A percentile compares a stretch with the other conserved stretches of the same genome.
Evolutionary conservation across 2,329 filamentous ascomycete genomes (phyloP).

Genomic region (Xenoacremonium recifei): DNA sequence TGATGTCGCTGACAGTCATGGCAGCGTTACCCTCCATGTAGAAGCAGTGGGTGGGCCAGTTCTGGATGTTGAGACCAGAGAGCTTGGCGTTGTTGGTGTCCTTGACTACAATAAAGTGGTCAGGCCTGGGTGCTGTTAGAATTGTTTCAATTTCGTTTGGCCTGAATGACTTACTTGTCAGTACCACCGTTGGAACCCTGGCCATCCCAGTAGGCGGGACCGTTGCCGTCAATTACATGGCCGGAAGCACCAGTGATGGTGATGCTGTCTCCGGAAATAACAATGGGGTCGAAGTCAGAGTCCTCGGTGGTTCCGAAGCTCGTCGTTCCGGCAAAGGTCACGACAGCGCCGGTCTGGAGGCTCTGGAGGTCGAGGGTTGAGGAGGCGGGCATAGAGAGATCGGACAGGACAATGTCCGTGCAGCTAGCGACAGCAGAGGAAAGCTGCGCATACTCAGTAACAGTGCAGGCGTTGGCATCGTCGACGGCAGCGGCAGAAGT

Average conservation of each 20-base stretch:
- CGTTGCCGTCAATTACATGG: constrained; percentile 51
- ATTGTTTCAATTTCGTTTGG: background rate
- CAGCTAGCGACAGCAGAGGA: constrained; percentile 11
- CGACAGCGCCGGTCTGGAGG: constrained; percentile 8
- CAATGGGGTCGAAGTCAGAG: constrained; percentile 35
- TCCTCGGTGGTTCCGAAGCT: constrained; percentile 11
- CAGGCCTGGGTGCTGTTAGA: constrained; percentile 6
- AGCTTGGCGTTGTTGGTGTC: constrained; percentile 30
- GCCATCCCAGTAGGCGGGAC: constrained; percentile 57
- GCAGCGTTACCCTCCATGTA: constrained; percentile 32
- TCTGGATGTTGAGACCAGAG: constrained; percentile 33
- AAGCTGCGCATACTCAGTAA: constrained; percentile 10
- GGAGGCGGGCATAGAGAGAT: constrained; percentile 8
- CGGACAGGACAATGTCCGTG: constrained; percentile 8
- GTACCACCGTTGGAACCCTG: constrained; percentile 55
- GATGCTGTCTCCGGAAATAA: constrained; percentile 55
- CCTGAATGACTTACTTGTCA: constrained; percentile 42
- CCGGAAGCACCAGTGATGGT: constrained; percentile 50
- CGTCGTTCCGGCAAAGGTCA: constrained; percentile 10
- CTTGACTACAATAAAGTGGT: constrained; percentile 53
- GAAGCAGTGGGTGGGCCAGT: constrained; percentile 38
- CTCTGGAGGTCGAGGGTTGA: constrained; percentile 10
- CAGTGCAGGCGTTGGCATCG: constrained; percentile 5
- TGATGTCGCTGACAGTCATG: constrained; percentile 31
- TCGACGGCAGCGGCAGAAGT: constrained; percentile 1